phyloP scores from a whole-genome alignment of 1,284 basidiomycete genomes.

The Gomphus sp. region DNA sequence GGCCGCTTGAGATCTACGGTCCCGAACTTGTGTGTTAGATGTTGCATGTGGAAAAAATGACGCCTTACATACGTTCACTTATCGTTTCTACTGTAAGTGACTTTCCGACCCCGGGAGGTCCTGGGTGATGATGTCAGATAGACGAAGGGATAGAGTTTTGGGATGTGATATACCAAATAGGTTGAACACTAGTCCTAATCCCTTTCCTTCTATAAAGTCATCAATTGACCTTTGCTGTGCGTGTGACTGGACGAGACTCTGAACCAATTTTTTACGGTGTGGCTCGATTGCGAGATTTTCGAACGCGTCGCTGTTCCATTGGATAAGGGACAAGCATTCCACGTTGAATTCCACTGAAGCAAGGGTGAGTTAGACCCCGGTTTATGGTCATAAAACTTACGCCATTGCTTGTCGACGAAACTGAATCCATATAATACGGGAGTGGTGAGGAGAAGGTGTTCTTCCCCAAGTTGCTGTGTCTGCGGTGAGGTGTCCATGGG shows the following conservation, averaged over 20 bases:
- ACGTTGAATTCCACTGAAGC: background rate
- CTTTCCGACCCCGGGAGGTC: constrained; percentile 11
- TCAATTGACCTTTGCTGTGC: background rate
- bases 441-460: constrained; percentile 8
- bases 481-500: no score
- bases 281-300: constrained; percentile 13
- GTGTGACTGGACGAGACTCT: constrained; percentile 4
- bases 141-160: background rate
- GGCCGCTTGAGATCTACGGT: no score
- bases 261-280: constrained; percentile 4
- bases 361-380: no score
- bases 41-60: background rate
- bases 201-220: constrained; percentile 10
- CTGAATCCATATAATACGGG: constrained; percentile 15
- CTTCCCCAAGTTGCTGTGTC: background rate
- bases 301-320: constrained; percentile 13
- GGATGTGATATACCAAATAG: background rate
- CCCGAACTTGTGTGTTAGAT: no score
- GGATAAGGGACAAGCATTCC: constrained; percentile 7
- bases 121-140: background rate
- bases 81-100: constrained; percentile 18
- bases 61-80: constrained; percentile 14
- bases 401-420: constrained; percentile 12
- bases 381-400: constrained; percentile 4
- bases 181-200: constrained; percentile 7